These are phyloP conservation scores for Kwoniella botswanensis DNA, from an alignment of 768 basidiomycete genomes.

Conservation along the genomic window DNA sequence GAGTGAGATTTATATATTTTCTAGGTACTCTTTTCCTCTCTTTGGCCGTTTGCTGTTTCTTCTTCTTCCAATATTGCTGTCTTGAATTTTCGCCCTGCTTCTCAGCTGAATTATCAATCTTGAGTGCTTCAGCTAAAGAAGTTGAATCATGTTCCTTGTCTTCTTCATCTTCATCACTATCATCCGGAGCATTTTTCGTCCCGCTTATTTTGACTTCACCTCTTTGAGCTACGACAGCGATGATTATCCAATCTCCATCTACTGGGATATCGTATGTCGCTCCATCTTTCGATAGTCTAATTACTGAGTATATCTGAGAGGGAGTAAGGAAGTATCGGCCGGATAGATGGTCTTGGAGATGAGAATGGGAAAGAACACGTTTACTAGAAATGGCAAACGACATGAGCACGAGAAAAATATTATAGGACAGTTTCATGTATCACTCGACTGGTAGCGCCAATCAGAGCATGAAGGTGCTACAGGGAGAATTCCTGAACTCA, in stretches of 20 bases:
- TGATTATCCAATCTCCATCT: constrained; percentile 90
- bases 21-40: constrained; percentile 50
- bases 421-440: background rate
- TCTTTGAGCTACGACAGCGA: constrained; percentile 92
- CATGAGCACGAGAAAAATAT: background rate
- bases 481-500: constrained; percentile 60
- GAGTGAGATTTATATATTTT: constrained; percentile 78
- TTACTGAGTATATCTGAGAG: constrained; percentile 82
- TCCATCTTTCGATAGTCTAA: constrained; percentile 75
- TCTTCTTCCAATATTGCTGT: constrained; percentile 36
- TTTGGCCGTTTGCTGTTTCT: constrained; percentile 32
- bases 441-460: background rate
- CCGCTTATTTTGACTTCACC: constrained; percentile 76
- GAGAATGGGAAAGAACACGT: constrained; percentile 73
- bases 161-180: constrained; percentile 26
- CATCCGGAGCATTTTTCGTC: constrained; percentile 20
- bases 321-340: constrained; percentile 88
- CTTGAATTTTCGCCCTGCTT: background rate
- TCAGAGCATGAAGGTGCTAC: constrained; percentile 7
- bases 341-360: constrained; percentile 76
- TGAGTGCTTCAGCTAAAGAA: constrained; percentile 7
- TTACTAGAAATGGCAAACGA: constrained; percentile 62
- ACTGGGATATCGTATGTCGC: constrained; percentile 90
- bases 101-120: background rate
- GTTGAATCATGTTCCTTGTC: constrained; percentile 10